Conservation (phyloP, 2,329 filamentous ascomycete species). For the Albifimbria verrucaria region DNA sequence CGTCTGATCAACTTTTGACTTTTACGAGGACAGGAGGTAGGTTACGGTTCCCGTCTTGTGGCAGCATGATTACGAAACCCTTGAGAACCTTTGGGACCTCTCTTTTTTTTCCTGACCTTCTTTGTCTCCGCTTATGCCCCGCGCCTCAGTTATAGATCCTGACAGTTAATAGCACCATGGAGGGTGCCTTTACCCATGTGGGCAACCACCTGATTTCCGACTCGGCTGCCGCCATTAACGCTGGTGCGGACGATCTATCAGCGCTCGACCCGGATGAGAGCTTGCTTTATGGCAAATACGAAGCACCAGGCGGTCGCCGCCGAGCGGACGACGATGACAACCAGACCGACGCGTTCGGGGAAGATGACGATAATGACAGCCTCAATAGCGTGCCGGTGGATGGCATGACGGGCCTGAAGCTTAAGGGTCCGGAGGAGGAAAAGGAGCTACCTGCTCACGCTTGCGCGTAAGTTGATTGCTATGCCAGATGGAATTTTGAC, state of each 20-base stretch:
- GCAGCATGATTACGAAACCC: too few species aligned
- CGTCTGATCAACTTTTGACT: too few species aligned
- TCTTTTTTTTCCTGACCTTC: neutral
- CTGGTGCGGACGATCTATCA: conserved; percentile 71
- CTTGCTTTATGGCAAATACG: conserved; percentile 69
- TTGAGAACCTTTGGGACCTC: too few species aligned
- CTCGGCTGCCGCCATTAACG: conserved; percentile 83
- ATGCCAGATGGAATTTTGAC: neutral
- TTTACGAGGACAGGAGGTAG: too few species aligned
- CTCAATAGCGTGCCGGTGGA: conserved; percentile 79
- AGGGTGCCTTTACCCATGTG: conserved; percentile 84
- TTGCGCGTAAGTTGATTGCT: conserved; percentile 72
- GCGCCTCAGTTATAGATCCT: conserved; percentile 5
- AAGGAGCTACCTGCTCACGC: conserved; percentile 91
- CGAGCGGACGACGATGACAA: conserved; percentile 87
- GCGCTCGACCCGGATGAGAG: conserved; percentile 75
- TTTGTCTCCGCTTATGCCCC: neutral
- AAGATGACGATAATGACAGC: conserved; percentile 76
- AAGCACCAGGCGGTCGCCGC: conserved; percentile 59
- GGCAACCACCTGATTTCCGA: conserved; percentile 84
- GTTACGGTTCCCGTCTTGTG: too few species aligned
- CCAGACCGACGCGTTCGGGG: conserved; percentile 69
- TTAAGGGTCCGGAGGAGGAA: conserved; percentile 66
- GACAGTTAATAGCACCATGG: conserved; percentile 53
- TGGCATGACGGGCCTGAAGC: conserved; percentile 62